These are phyloP conservation scores for Phtheirospermum japonicum DNA, from an alignment of 257 asterid species.

Conservation along the genomic window DNA sequence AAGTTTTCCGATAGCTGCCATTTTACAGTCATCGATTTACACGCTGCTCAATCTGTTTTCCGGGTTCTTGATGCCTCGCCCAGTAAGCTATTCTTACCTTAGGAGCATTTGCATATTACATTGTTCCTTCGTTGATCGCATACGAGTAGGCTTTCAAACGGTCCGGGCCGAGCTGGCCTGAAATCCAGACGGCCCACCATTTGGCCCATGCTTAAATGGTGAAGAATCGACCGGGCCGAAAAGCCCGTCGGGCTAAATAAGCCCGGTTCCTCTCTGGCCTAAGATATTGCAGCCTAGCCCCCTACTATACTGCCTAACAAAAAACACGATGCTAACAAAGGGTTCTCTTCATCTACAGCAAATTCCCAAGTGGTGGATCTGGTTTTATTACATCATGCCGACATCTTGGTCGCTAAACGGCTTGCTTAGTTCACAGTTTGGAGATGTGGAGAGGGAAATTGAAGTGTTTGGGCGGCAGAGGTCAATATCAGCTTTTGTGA, in stretches of 20 bases:
- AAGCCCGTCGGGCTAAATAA: too few relatives aligned
- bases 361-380: constrained; percentile 60
- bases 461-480: constrained; percentile 36
- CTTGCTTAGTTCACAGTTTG: constrained; percentile 50
- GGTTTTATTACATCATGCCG: constrained; percentile 45
- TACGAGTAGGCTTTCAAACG: too few relatives aligned
- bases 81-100: constrained; percentile 34
- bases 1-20: constrained; percentile 40
- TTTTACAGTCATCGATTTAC: constrained; percentile 43
- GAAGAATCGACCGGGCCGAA: too few relatives aligned
- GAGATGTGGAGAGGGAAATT: constrained; percentile 36
- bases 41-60: constrained; percentile 43
- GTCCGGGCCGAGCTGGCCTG: too few relatives aligned
- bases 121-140: too few relatives aligned
- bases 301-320: too few relatives aligned
- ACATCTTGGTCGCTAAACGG: constrained; percentile 55
- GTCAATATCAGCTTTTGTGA: constrained; percentile 38
- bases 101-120: background rate
- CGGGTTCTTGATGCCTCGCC: constrained; percentile 44
- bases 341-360: constrained; percentile 30
- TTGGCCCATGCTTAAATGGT: too few relatives aligned
- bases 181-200: too few relatives aligned
- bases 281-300: too few relatives aligned
- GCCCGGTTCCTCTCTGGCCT: too few relatives aligned
- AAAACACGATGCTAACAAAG: background rate